phyloP scores from a whole-genome alignment of 164 flowering plant genomes.

The Stephania yunnanensis region DNA sequence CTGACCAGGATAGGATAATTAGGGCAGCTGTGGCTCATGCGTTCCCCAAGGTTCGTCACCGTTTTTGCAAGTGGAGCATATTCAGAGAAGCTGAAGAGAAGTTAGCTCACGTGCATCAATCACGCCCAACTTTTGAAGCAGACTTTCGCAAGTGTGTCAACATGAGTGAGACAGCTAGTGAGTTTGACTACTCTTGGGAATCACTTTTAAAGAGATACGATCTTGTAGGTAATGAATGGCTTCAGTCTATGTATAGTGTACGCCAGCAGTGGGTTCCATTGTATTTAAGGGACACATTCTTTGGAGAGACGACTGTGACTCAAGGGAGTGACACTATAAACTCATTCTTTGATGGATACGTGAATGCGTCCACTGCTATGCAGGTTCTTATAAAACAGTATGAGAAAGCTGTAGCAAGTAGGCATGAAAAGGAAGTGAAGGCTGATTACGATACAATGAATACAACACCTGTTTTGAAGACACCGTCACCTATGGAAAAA shows the following conservation, averaged over 20 bases:
- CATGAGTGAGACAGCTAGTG: conserved; percentile 1
- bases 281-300: conserved; percentile 7
- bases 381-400: conserved; percentile 63
- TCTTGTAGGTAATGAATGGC: conserved; percentile 7
- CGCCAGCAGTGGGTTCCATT: conserved; percentile 14
- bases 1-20: conserved; percentile 9
- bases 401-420: conserved; percentile 56
- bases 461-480: conserved; percentile 59
- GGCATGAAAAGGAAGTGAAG: conserved; percentile 60
- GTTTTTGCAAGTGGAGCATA: conserved; percentile 10
- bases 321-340: conserved; percentile 9
- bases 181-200: conserved; percentile 10
- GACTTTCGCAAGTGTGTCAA: conserved; percentile 11
- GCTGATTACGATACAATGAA: conserved; percentile 68
- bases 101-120: background rate
- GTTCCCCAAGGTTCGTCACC: conserved; percentile 8
- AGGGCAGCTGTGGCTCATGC: conserved; percentile 3
- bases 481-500: conserved; percentile 88
- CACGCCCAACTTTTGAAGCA: conserved; percentile 1
- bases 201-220: background rate
- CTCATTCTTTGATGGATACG: conserved; percentile 10
- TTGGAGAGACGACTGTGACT: background rate
- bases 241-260: conserved; percentile 1
- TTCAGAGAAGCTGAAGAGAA: conserved; percentile 4
- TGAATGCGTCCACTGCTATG: conserved; percentile 6